These are phyloP conservation scores for Xylaria sp. DNA, from an alignment of 2,329 filamentous ascomycete genomes.

Conservation along the genomic window DNA sequence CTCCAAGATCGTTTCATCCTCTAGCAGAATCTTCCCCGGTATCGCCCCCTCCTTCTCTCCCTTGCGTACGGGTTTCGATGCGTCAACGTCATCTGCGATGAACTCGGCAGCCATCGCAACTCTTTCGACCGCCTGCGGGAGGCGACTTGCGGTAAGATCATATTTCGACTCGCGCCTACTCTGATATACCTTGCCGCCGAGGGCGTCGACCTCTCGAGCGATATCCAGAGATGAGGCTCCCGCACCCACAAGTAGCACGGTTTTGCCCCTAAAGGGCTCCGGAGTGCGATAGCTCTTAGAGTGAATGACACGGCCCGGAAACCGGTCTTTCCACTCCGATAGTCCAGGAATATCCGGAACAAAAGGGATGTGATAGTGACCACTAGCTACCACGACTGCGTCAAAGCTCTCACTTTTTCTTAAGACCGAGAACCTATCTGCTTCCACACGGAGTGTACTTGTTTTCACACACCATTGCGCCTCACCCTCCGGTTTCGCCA, in stretches of 20 bases:
- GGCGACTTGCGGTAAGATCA: constrained; percentile 64
- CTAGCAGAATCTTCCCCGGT: constrained; percentile 63
- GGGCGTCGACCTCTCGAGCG: constrained; percentile 52
- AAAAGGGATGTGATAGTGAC: constrained; percentile 73
- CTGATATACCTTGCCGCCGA: constrained; percentile 56
- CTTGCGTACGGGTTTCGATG: constrained; percentile 14
- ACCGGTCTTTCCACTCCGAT: constrained; percentile 64
- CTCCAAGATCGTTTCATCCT: constrained; percentile 62
- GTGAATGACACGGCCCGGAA: constrained; percentile 67
- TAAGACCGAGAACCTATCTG: constrained; percentile 43
- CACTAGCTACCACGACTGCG: constrained; percentile 72
- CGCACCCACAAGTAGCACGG: constrained; percentile 65
- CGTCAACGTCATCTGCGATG: constrained; percentile 50
- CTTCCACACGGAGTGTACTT: constrained; percentile 53
- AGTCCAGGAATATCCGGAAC: constrained; percentile 71
- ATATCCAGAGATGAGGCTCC: constrained; percentile 58
- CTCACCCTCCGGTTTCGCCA: constrained; percentile 56
- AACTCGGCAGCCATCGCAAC: constrained; percentile 64
- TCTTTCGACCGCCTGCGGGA: constrained; percentile 65
- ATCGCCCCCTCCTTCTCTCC: constrained; percentile 52
- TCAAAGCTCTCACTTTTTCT: constrained; percentile 63
- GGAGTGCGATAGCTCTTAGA: constrained; percentile 79
- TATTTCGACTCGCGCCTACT: constrained; percentile 70
- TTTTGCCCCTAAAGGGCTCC: constrained; percentile 65
- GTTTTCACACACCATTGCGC: constrained; percentile 64